Percentiles rank a stretch among this genome's conserved stretches.
phyloP scores from a whole-genome alignment of 176 grass and related monocot species.

The Hordeum vulgare region DNA sequence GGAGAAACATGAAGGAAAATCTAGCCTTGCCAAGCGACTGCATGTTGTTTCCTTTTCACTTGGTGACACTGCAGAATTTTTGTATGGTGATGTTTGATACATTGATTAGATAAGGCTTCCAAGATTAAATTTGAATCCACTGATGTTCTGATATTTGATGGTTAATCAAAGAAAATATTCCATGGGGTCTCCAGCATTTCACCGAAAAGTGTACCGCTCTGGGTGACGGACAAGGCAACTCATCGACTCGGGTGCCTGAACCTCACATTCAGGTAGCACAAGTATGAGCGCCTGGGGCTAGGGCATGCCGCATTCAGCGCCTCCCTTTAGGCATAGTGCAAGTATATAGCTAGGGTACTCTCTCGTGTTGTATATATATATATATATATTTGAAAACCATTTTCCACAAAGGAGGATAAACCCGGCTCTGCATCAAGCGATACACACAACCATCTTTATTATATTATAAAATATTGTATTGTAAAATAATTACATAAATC shows the following conservation, averaged over 20 bases:
- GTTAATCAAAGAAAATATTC: slow-evolving; percentile 34
- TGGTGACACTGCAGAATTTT: slow-evolving; percentile 47
- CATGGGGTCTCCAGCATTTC: too few relatives aligned
- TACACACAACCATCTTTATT: too few relatives aligned
- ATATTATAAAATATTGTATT: too few relatives aligned
- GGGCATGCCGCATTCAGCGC: too few relatives aligned
- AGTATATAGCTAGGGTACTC: not conserved
- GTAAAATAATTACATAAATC: too few relatives aligned
- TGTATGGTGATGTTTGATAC: slow-evolving; percentile 36
- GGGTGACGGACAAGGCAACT: slow-evolving; percentile 23
- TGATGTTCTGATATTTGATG: slow-evolving; percentile 55
- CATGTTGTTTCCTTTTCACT: slow-evolving; percentile 54
- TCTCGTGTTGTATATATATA: too few relatives aligned
- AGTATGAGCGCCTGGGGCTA: too few relatives aligned
- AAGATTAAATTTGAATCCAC: slow-evolving; percentile 45
- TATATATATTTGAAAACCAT: too few relatives aligned
- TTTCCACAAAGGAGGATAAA: too few relatives aligned
- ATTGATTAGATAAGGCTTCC: slow-evolving; percentile 12
- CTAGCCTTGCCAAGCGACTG: slow-evolving; percentile 24
- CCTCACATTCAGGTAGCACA: slow-evolving; percentile 59
- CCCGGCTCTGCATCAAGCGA: too few relatives aligned
- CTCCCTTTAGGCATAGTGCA: not conserved
- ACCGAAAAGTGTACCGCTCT: too few relatives aligned
- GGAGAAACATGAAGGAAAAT: slow-evolving; percentile 44
- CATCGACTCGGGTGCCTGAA: slow-evolving; percentile 47